phyloP scores from a whole-genome alignment of 306 rosid genomes.

The Pyrus pyrifolia region DNA sequence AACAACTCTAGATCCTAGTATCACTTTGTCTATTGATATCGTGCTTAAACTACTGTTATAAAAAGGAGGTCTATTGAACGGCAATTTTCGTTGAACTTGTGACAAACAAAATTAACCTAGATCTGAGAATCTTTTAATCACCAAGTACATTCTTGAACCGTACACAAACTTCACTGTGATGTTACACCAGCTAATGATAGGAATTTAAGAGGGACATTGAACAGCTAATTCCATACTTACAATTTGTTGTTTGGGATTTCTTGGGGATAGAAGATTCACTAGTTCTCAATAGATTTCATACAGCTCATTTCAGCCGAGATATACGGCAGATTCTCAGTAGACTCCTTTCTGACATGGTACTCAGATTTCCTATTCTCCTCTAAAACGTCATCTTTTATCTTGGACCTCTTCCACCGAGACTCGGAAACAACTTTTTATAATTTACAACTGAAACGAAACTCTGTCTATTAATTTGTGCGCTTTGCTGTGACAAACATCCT shows the following conservation, averaged over 20 bases:
- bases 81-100: not conserved
- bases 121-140: not conserved
- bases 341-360: too few species aligned
- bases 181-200: not conserved
- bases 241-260: not conserved
- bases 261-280: not conserved
- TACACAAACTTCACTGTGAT: not conserved
- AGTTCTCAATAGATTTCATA: not conserved
- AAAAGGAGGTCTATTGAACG: not conserved
- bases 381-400: too few species aligned
- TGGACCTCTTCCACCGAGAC: too few species aligned
- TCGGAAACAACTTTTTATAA: too few species aligned
- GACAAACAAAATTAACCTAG: not conserved
- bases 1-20: conserved; percentile 36
- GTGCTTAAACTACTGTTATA: conserved; percentile 1
- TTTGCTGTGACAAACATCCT: not conserved
- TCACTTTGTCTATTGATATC: conserved; percentile 5
- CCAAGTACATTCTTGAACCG: not conserved
- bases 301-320: not conserved
- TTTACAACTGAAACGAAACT: too few species aligned
- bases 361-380: too few species aligned
- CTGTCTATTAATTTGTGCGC: too few species aligned
- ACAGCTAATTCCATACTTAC: not conserved
- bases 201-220: not conserved
- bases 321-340: not conserved